Percentiles rank a stretch among this genome's conserved stretches.
phyloP scores from a whole-genome alignment of 352 stramenopile genomes.

The Phytophthora pseudosyringae region DNA sequence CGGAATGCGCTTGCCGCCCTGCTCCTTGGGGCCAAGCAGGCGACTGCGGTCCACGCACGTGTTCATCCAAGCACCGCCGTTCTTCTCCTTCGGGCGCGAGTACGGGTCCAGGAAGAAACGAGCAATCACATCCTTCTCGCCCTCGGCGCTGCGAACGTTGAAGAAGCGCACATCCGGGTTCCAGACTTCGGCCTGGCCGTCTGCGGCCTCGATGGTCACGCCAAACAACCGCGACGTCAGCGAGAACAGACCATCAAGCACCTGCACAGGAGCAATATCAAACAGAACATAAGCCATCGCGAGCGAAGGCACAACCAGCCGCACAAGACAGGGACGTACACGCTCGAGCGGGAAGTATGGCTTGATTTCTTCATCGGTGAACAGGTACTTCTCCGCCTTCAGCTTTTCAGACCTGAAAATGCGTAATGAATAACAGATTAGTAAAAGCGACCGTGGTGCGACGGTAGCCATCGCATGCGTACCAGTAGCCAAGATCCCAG shows the following conservation, averaged over 20 bases:
- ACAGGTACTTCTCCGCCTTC: conserved; percentile 95
- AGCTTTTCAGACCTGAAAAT: conserved; percentile 90
- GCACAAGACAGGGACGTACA: conserved; percentile 44
- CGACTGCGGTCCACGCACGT: conserved; percentile 94
- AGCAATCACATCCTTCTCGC: conserved; percentile 88
- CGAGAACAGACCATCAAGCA: conserved; percentile 96
- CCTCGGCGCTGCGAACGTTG: conserved; percentile 83
- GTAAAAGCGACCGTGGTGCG: not conserved
- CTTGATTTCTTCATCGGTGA: conserved; percentile 97
- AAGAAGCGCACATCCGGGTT: conserved; percentile 98
- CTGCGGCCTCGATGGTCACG: conserved; percentile 91
- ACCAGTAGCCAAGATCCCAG: conserved; percentile 97
- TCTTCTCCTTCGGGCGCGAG: conserved; percentile 96
- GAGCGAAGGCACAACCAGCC: not conserved
- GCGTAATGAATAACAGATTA: not conserved
- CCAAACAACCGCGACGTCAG: conserved; percentile 95
- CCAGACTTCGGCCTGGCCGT: conserved; percentile 86
- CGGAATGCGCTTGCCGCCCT: conserved; percentile 80
- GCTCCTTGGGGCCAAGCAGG: conserved; percentile 68
- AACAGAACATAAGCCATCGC: conserved; percentile 1
- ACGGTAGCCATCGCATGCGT: conserved; percentile 1
- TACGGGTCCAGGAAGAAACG: conserved; percentile 98
- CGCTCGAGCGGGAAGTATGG: conserved; percentile 97
- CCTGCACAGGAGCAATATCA: conserved; percentile 25
- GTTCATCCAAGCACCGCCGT: conserved; percentile 98